Base-by-base conservation (phyloP, 441 rosid genomes). In the Populus tomentosa region DNA sequence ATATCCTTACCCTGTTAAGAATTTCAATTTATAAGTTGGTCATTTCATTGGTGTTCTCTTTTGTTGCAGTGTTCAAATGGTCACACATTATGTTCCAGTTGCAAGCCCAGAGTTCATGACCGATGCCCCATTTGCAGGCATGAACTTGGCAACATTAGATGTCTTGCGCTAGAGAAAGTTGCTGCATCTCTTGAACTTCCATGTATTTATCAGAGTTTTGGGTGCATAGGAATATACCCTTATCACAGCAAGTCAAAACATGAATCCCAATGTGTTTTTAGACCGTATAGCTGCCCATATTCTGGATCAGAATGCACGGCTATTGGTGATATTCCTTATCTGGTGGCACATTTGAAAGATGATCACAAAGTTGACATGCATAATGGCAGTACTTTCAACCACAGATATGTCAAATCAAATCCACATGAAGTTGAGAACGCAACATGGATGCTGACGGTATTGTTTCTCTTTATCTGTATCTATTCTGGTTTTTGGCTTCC, bases 331-430 rank as follows among this genome's bases (percentile, higher is more conserved):
- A 87, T 91, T 74, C 92, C 96, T 33, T 85, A 36, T 78, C 85
- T 91, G 62, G 96, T 91, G 65, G 73, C 91, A 65, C 96, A 90
- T 82, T 77, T 91, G 71, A 91, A 86, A 78, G 91, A 90, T 69
- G 89, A 91, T 82, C 96, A 91, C 82, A 91, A 87, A 81, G 96
- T 91, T 56, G 94, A 91, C 83, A 90, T 91, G 96, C 96, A 91
- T 68, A 85, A 69, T 72, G 96, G 96, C 36, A 86, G 96, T 74
- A 91, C 94, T 63, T 91, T 90, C 70, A 91, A 92, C 76, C 97
- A 90, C 79, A 90, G 92, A 8, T 91, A 90, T 75, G 94, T 90
- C 65, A 91, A 91, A 68, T 86, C 94, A 42, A 91, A 91, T 84
- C 93, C 97, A 1, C 93, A 88, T 63, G 96, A 90, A 80, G 94